Percentiles rank a stretch among this genome's conserved stretches.
Evolutionary conservation across 257 asterid genomes (phyloP).

Genomic region (Misopates orontium): DNA sequence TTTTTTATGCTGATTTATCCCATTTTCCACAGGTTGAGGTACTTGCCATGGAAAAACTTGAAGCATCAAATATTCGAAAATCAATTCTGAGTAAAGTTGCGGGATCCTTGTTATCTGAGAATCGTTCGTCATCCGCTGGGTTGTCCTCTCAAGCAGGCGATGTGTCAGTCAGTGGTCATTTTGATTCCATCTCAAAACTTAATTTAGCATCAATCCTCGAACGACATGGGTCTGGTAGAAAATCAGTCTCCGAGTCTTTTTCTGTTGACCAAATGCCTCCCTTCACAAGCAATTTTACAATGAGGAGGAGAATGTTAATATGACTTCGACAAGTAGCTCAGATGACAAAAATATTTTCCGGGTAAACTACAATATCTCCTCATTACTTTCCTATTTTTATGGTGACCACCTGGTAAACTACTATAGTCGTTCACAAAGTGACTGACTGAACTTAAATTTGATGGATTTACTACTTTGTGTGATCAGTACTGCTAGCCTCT

Average conservation of each 20-base stretch:
- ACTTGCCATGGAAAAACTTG: conserved; percentile 76
- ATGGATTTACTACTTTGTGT: too few species aligned
- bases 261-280: conserved; percentile 66
- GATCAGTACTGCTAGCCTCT: too few species aligned
- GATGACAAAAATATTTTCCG: conserved; percentile 50
- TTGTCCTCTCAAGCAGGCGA: conserved; percentile 54
- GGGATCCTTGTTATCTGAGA: conserved; percentile 71
- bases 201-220: conserved; percentile 79
- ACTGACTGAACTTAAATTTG: too few species aligned
- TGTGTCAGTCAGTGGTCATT: conserved; percentile 45
- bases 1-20: background rate
- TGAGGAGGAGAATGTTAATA: conserved; percentile 46
- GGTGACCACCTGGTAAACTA: background rate
- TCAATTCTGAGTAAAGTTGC: conserved; percentile 83
- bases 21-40: conserved; percentile 77
- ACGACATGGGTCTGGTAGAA: conserved; percentile 93
- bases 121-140: conserved; percentile 37
- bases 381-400: too few species aligned
- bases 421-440: background rate
- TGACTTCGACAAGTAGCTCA: conserved; percentile 46
- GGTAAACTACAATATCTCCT: conserved; percentile 38
- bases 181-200: conserved; percentile 60
- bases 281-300: conserved; percentile 80
- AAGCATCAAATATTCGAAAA: conserved; percentile 61
- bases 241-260: conserved; percentile 86